Conservation (phyloP, 805 yeast genomes). For the Maudiozyma turicensis region DNA sequence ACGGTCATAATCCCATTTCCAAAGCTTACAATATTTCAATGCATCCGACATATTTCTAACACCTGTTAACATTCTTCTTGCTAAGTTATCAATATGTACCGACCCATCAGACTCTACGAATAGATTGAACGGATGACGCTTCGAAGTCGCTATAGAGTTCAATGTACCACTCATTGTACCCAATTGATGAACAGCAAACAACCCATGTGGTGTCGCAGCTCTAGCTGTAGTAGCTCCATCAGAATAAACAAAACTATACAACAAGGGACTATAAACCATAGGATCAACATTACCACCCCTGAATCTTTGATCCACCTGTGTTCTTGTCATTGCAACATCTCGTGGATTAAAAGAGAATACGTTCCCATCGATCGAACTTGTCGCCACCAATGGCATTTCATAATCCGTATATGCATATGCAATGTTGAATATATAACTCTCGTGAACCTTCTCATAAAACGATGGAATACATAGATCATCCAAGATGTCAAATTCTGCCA, state of each 20-base stretch:
- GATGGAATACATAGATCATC: constrained; percentile 27
- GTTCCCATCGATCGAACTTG: constrained; percentile 37
- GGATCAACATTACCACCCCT: constrained; percentile 27
- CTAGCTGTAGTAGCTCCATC: constrained; percentile 35
- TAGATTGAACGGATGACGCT: constrained; percentile 37
- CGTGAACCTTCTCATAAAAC: constrained; percentile 31
- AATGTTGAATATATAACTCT: constrained; percentile 31
- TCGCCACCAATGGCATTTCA: constrained; percentile 27
- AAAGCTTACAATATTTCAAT: constrained; percentile 27
- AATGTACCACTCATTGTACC: constrained; percentile 35
- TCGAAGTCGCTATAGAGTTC: constrained; percentile 33
- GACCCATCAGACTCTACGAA: constrained; percentile 44
- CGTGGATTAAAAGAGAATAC: constrained; percentile 30
- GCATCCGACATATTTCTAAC: constrained; percentile 23
- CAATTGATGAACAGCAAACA: constrained; percentile 27
- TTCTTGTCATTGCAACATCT: constrained; percentile 25
- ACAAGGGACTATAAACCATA: constrained; percentile 24
- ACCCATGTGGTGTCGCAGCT: constrained; percentile 31
- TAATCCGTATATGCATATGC: constrained; percentile 29
- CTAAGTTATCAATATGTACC: constrained; percentile 33
- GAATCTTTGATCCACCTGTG: constrained; percentile 21
- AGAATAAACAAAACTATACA: constrained; percentile 31
- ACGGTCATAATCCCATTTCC: constrained; percentile 35
- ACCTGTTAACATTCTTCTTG: constrained; percentile 30
- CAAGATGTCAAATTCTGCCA: constrained; percentile 44